These are phyloP conservation scores for Apiotrichum brassicae DNA, from an alignment of 1,284 basidiomycete genomes.

Conservation along the genomic window DNA sequence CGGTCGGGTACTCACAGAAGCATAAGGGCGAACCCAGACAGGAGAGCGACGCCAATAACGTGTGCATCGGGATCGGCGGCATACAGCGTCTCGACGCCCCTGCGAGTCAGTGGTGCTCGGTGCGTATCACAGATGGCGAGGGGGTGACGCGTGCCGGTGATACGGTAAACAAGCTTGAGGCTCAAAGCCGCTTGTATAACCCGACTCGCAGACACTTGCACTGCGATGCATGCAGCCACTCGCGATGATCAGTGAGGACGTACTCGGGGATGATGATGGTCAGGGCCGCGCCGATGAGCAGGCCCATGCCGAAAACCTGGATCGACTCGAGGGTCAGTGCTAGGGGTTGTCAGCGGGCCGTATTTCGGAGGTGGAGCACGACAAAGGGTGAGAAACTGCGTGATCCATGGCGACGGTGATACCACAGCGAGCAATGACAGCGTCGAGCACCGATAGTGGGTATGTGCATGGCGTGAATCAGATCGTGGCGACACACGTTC, in stretches of 20 bases:
- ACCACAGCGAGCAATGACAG: too few relatives aligned
- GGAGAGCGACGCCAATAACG: constrained; percentile 64
- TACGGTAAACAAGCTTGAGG: too few relatives aligned
- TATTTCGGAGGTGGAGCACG: too few relatives aligned
- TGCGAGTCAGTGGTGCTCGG: constrained; percentile 21
- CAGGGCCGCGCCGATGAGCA: constrained; percentile 79
- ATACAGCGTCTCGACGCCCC: constrained; percentile 47
- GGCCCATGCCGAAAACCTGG: constrained; percentile 68
- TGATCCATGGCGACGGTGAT: too few relatives aligned
- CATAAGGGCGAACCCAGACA: constrained; percentile 79
- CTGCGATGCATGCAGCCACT: background rate
- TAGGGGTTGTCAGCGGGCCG: constrained; percentile 4
- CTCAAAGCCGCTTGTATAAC: too few relatives aligned
- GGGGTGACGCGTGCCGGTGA: too few relatives aligned
- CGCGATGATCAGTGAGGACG: constrained; percentile 36
- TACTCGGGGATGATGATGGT: constrained; percentile 89
- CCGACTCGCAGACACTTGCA: too few relatives aligned
- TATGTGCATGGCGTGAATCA: too few relatives aligned
- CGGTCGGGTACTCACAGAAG: constrained; percentile 54
- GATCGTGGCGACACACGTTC: too few relatives aligned
- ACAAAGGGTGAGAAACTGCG: too few relatives aligned
- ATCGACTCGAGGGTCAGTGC: constrained; percentile 58
- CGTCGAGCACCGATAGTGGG: too few relatives aligned
- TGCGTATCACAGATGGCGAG: too few relatives aligned
- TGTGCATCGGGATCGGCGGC: constrained; percentile 45